Evolutionary conservation across 1,284 basidiomycete genomes (phyloP), one percentile per base, ranked within the genome.

Genomic region (Ganoderma lingzhi): DNA sequence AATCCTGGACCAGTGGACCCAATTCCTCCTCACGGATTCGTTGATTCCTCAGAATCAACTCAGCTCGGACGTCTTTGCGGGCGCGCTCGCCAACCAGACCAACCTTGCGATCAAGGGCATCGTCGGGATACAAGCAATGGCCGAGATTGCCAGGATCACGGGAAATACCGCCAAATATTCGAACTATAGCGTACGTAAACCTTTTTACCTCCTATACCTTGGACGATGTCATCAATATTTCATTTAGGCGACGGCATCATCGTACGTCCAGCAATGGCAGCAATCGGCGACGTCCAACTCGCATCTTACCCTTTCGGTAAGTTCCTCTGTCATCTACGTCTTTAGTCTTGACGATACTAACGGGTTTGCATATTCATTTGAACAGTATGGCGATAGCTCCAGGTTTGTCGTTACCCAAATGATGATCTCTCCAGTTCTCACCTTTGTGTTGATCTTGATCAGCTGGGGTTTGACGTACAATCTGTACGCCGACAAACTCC

Each of bases 51-150:
- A 82, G 10, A 82, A 86, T 71, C 87, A 90, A 76, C 85, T 93
- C 72, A 90, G 89, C 79, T 93, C 91, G 15, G 91, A 93, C 74
- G 89, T 90, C 80, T 92, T 92, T 78, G 89, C 90, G 35, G 91
- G 91, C 4, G 80, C 84, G 17, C 82, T 93, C 23, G 88, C 89
- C 41, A 93, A 94, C 77, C 92, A 93, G 78, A 93, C 92, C 14
- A 93, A 94, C 75, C 84, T 93, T 28, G 92, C 92, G 0, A 91
- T 93, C 81, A 93, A 94, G 75, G 92, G 91, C 12, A 92, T 93
- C 70, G 80, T 91, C 65, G 91, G 90, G 30, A 93, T 93, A 78
- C 87, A 85, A 73, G 90, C 86, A 10, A 92, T 93, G 90, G 82
- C 87, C 0, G 80, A 87, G 67, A 89, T 93, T 60, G 84, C 85